Conservation (phyloP, 2,329 filamentous ascomycete genomes). For the Graphilbum ipis-grandicollis region DNA sequence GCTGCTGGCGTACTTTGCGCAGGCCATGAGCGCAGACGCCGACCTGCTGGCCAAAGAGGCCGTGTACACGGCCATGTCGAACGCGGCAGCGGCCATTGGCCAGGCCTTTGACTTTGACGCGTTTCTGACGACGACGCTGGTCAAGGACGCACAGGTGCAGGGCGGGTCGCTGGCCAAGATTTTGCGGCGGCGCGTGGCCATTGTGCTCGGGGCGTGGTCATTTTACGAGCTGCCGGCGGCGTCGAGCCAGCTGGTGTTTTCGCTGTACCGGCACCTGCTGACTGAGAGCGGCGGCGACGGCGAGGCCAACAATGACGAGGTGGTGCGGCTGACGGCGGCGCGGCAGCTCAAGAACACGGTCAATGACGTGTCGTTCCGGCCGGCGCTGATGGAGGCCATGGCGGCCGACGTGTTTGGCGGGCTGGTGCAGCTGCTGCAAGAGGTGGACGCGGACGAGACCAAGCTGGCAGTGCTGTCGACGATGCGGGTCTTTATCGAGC, state of each 20-base stretch:
- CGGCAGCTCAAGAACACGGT: slow-evolving; percentile 66
- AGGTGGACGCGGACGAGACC: slow-evolving; percentile 69
- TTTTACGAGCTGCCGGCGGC: slow-evolving; percentile 54
- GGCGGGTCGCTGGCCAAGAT: slow-evolving; percentile 52
- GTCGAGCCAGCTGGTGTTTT: slow-evolving; percentile 60
- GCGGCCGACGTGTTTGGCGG: slow-evolving; percentile 55
- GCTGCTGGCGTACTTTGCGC: slow-evolving; percentile 66
- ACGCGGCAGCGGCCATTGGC: slow-evolving; percentile 62
- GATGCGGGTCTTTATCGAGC: slow-evolving; percentile 60
- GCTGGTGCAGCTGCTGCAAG: slow-evolving; percentile 61
- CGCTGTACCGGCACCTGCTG: slow-evolving; percentile 77
- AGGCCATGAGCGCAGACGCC: slow-evolving; percentile 45
- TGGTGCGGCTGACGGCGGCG: slow-evolving; percentile 82
- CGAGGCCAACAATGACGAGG: slow-evolving; percentile 71
- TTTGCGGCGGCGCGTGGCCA: slow-evolving; percentile 71
- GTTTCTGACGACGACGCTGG: slow-evolving; percentile 59
- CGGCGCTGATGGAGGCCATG: slow-evolving; percentile 59
- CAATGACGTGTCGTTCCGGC: slow-evolving; percentile 69
- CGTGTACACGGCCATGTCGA: slow-evolving; percentile 81
- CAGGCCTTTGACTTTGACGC: slow-evolving; percentile 66
- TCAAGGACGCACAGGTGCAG: slow-evolving; percentile 55
- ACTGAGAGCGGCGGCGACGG: too few relatives aligned
- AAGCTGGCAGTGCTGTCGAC: slow-evolving; percentile 84
- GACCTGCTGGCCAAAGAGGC: slow-evolving; percentile 82
- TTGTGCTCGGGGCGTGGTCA: slow-evolving; percentile 81